Evolutionary conservation across 495 filamentous ascomycete genomes (phyloP).

Genomic region (Neurospora sp.): DNA sequence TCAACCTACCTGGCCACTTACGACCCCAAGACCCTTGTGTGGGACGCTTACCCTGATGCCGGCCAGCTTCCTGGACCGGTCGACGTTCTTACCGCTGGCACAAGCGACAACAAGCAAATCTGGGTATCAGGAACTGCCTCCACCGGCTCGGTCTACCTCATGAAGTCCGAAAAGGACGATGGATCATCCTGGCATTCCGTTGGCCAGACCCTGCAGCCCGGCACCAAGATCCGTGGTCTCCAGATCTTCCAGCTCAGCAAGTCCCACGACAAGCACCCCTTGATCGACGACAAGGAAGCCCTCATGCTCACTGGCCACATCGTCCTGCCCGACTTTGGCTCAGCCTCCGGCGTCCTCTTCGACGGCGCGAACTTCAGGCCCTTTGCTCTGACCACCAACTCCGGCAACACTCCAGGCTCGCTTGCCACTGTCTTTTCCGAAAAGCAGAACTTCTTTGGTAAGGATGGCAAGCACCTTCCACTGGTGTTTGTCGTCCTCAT

Average conservation of each 20-base stretch:
- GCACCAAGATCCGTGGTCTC: slow-evolving; percentile 61
- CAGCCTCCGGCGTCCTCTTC: slow-evolving; percentile 75
- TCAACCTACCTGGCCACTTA: slow-evolving; percentile 64
- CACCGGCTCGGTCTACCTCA: slow-evolving; percentile 64
- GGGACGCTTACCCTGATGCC: slow-evolving; percentile 56
- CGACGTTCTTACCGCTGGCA: slow-evolving; percentile 62
- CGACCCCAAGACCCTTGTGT: slow-evolving; percentile 49
- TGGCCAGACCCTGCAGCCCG: slow-evolving; percentile 45
- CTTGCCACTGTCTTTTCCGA: slow-evolving; percentile 72
- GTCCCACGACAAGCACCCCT: slow-evolving; percentile 50
- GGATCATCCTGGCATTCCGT: slow-evolving; percentile 41
- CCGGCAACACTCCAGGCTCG: slow-evolving; percentile 52
- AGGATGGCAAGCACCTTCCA: slow-evolving; percentile 43
- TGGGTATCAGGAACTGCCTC: slow-evolving; percentile 65
- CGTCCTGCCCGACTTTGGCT: slow-evolving; percentile 61
- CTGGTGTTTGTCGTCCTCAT: slow-evolving; percentile 86
- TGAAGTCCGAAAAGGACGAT: slow-evolving; percentile 51
- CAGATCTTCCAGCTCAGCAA: slow-evolving; percentile 64
- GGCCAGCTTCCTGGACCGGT: slow-evolving; percentile 65
- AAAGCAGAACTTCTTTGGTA: slow-evolving; percentile 54
- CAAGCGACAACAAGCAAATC: slow-evolving; percentile 52
- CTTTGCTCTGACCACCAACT: slow-evolving; percentile 64
- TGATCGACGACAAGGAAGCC: slow-evolving; percentile 54
- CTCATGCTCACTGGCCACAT: slow-evolving; percentile 80
- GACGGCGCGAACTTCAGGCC: slow-evolving; percentile 70